Evolutionary conservation across 257 asterid genomes (phyloP).

Genomic region (Forsythia viridissima): DNA sequence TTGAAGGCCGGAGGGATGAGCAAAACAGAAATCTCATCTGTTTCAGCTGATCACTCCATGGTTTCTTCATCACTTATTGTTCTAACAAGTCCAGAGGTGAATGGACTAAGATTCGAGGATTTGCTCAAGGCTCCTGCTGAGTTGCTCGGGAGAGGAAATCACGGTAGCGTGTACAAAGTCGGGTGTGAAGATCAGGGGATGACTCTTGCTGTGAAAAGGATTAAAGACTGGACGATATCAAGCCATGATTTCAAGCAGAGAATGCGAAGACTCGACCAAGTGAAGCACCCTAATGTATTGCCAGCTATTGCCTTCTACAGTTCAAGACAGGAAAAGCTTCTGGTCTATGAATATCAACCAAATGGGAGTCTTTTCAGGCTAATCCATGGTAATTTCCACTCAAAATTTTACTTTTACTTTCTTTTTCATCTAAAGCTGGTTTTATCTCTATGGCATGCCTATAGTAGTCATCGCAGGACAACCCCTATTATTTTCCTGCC

Average conservation of each 20-base stretch:
- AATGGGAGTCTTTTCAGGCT: conserved; percentile 66
- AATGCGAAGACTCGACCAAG: conserved; percentile 56
- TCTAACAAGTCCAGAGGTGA: conserved; percentile 52
- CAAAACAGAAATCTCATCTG: conserved; percentile 37
- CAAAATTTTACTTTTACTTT: not conserved
- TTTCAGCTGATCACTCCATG: conserved; percentile 38
- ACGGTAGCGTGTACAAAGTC: conserved; percentile 76
- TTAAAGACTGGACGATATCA: conserved; percentile 63
- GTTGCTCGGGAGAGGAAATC: conserved; percentile 73
- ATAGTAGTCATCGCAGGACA: too few relatives aligned
- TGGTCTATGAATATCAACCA: conserved; percentile 70
- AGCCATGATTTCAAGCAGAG: conserved; percentile 56
- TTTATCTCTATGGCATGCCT: too few relatives aligned
- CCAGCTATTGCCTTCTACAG: conserved; percentile 64
- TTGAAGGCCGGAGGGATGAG: conserved; percentile 27
- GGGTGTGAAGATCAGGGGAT: conserved; percentile 42
- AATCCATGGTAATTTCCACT: conserved; percentile 52
- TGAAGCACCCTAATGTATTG: conserved; percentile 64
- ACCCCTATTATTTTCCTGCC: too few relatives aligned
- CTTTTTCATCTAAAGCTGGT: not conserved
- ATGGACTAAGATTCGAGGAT: conserved; percentile 62
- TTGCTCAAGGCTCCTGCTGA: conserved; percentile 84
- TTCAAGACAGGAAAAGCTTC: conserved; percentile 72
- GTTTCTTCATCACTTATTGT: conserved; percentile 50
- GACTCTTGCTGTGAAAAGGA: conserved; percentile 68